Conservation (phyloP, 2,329 filamentous ascomycete genomes). For the Pyrenophora graminea region DNA sequence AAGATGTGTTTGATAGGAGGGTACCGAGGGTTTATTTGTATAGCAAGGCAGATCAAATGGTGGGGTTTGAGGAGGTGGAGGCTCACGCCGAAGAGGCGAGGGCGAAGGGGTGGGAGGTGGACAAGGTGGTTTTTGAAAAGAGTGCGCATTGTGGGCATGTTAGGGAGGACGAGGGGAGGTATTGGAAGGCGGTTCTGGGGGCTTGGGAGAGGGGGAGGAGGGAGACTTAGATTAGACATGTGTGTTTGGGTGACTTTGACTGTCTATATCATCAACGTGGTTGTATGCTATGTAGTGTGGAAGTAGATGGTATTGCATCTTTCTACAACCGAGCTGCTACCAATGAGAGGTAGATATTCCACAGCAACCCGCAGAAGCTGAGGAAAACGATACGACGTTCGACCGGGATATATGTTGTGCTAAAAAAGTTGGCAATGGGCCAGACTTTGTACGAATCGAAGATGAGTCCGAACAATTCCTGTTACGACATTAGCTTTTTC, state of each 20-base stretch:
- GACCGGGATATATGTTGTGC: constrained; percentile 72
- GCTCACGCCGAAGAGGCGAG: constrained; percentile 56
- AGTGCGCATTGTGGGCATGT: constrained; percentile 67
- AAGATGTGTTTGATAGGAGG: constrained; percentile 26
- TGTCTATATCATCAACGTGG: too few species aligned
- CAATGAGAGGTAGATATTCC: constrained; percentile 77
- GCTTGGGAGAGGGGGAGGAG: constrained; percentile 35
- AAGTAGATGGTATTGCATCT: not conserved
- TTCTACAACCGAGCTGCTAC: constrained; percentile 49
- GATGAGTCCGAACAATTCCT: constrained; percentile 43
- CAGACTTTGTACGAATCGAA: constrained; percentile 73
- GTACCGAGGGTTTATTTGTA: constrained; percentile 62
- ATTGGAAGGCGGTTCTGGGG: constrained; percentile 56
- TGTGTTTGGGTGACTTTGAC: too few species aligned
- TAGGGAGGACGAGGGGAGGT: constrained; percentile 59
- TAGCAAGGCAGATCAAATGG: constrained; percentile 62
- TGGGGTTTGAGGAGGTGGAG: constrained; percentile 61
- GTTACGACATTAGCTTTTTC: not conserved
- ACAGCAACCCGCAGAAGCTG: constrained; percentile 71
- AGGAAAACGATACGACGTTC: constrained; percentile 72
- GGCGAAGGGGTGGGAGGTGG: constrained; percentile 55
- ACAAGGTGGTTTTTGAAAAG: constrained; percentile 60
- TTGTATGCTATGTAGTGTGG: not conserved
- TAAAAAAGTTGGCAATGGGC: constrained; percentile 71
- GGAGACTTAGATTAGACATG: not conserved